Evolutionary conservation across 345 rosid species (phyloP), one percentile per base, ranked within the genome.

Genomic region (Pistacia vera): DNA sequence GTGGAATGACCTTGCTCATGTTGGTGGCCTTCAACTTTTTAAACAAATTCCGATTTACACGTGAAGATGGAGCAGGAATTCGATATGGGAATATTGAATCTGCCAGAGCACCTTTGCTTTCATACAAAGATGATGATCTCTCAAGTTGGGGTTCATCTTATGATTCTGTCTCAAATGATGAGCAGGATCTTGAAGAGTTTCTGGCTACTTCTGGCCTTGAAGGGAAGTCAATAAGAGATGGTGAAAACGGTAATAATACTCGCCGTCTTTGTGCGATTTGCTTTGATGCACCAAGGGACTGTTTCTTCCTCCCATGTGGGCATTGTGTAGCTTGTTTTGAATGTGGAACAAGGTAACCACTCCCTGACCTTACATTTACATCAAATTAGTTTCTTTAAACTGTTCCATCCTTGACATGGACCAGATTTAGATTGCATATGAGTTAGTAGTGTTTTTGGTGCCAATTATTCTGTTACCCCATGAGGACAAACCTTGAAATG

Each of bases 221-320:
- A 80, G 89, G 86, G 72, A 81, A 74, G 59, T 70, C 84, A 48
- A 14, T 66, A 74, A 84, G 79, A 66, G 94, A 89, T 55, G 85
- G 88, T 72, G 96, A 92, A 82, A 86, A 85, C 61, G 78, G 82
- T 71, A 92, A 88, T 76, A 88, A 86, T 77, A 97, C 96, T 22
- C 85, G 87, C 61, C 93, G 92, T n/a, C 97, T 94, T 38, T 97
- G 99, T 85, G 97, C 94, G 3, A 94, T 97, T 64, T 97, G 99
- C 88, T 97, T 85, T 77, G 99, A 97, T 83, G 99, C 97, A 68
- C 97, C 97, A 9, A 92, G 99, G 81, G 98, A 91, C 80, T 94
- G 99, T 84, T 97, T 94, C 84, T 96, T 97, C 85, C 98, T 97
- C 86, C 97, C 97, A 17, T 97, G 99, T 75, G 99, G 99, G 55